Evolutionary conservation across 129 eudicot species (phyloP).

Genomic region (Heracleum sosnowskyi): DNA sequence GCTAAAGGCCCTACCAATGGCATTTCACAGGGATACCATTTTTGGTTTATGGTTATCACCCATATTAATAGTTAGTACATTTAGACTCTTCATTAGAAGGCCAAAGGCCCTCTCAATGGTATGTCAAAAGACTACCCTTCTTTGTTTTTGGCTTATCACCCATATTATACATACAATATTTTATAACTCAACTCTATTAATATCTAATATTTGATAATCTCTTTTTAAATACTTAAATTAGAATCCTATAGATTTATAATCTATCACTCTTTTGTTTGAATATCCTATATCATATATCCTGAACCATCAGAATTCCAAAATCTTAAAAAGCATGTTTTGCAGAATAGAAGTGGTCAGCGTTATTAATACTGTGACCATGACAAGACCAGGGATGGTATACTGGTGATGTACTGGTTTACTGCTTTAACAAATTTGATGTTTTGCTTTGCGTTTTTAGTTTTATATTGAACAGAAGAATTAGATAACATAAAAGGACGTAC

Average conservation of each 20-base stretch:
- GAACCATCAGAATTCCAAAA: background rate
- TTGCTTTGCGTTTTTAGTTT: too few relatives aligned
- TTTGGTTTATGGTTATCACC: background rate
- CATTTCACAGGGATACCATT: background rate
- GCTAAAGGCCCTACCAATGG: background rate
- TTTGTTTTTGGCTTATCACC: background rate
- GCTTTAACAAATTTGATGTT: too few relatives aligned
- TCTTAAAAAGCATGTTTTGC: background rate
- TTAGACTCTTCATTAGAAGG: background rate
- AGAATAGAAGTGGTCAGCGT: background rate
- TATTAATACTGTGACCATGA: background rate
- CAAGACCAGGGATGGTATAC: background rate
- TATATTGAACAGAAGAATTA: too few relatives aligned
- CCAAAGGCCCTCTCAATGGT: background rate
- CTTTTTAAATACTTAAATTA: too few relatives aligned
- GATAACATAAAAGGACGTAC: too few relatives aligned
- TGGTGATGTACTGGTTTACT: background rate
- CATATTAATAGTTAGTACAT: background rate
- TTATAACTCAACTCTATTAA: background rate
- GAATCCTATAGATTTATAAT: background rate
- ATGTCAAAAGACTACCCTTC: background rate
- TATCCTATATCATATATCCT: background rate
- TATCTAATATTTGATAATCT: background rate
- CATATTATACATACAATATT: background rate
- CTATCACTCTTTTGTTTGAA: background rate